Evolutionary conservation across 176 grass and related monocot species (phyloP).

Genomic region (Oryza meyeriana): DNA sequence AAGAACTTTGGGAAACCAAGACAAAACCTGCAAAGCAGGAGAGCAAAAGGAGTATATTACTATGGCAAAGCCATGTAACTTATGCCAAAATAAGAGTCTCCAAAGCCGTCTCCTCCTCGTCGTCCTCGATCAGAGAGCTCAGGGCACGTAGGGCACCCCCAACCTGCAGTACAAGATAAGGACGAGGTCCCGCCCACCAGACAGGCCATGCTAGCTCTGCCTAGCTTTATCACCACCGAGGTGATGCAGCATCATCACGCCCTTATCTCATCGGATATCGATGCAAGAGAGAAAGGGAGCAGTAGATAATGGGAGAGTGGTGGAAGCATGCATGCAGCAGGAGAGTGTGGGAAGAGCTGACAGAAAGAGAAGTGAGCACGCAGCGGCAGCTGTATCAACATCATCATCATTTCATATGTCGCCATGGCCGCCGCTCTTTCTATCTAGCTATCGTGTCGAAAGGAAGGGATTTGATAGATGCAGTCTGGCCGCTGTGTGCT

Average conservation of each 20-base stretch:
- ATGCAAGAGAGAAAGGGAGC: neutral
- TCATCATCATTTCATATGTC: slow-evolving; percentile 24
- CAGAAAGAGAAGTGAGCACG: slow-evolving; percentile 59
- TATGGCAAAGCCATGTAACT: slow-evolving; percentile 11
- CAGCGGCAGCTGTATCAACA: slow-evolving; percentile 23
- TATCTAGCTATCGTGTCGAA: neutral
- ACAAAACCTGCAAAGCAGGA: slow-evolving; percentile 23
- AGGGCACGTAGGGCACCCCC: neutral
- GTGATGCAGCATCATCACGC: neutral
- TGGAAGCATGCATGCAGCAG: neutral
- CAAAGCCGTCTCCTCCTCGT: neutral
- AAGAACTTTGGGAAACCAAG: neutral
- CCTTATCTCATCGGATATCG: neutral
- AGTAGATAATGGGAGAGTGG: slow-evolving; percentile 9
- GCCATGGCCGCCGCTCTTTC: no score
- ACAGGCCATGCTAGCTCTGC: no score
- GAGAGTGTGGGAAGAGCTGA: slow-evolving; percentile 20
- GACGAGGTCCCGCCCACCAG: slow-evolving; percentile 16
- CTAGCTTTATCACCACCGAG: no score
- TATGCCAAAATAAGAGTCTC: slow-evolving; percentile 41
- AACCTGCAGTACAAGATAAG: slow-evolving; percentile 31
- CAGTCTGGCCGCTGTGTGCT: slow-evolving; percentile 45
- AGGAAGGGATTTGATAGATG: slow-evolving; percentile 6
- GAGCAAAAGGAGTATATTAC: neutral
- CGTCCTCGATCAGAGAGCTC: slow-evolving; percentile 2